Conservation (phyloP, 176 grass and related monocot genomes). For the Ananas comosus region DNA sequence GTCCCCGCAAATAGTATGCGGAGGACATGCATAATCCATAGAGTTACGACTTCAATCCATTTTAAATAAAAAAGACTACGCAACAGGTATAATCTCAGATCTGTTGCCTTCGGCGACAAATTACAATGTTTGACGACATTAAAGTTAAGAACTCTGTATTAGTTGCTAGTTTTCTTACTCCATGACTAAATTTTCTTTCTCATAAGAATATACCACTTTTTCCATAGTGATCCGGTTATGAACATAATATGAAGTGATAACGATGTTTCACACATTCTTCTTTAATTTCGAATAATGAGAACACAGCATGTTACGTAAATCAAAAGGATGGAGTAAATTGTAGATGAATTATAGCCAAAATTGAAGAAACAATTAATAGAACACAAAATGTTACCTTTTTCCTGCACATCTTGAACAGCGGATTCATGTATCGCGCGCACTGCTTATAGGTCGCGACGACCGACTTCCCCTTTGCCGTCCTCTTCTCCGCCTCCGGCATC, state of each 20-base stretch:
- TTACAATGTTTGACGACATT: no score
- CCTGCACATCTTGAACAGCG: conserved; percentile 63
- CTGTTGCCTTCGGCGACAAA: neutral
- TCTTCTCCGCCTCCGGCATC: conserved; percentile 53
- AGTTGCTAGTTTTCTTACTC: no score
- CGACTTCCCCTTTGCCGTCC: conserved; percentile 65
- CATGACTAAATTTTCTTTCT: no score
- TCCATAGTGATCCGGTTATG: no score
- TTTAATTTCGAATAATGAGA: neutral
- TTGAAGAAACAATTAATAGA: neutral
- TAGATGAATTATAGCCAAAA: neutral
- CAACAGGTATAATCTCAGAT: neutral
- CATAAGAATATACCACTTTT: no score
- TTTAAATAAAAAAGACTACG: no score
- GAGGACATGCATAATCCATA: neutral
- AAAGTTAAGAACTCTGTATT: no score
- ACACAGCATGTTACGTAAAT: neutral
- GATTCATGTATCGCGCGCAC: conserved; percentile 66
- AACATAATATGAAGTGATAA: no score
- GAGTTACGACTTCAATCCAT: neutral
- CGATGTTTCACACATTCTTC: no score
- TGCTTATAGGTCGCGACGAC: conserved; percentile 59
- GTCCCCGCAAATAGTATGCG: neutral
- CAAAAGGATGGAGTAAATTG: no score
- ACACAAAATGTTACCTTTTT: conserved; percentile 41